Evolutionary conservation across 176 grass and related monocot species (phyloP).

Genomic region (Musa beccarii): DNA sequence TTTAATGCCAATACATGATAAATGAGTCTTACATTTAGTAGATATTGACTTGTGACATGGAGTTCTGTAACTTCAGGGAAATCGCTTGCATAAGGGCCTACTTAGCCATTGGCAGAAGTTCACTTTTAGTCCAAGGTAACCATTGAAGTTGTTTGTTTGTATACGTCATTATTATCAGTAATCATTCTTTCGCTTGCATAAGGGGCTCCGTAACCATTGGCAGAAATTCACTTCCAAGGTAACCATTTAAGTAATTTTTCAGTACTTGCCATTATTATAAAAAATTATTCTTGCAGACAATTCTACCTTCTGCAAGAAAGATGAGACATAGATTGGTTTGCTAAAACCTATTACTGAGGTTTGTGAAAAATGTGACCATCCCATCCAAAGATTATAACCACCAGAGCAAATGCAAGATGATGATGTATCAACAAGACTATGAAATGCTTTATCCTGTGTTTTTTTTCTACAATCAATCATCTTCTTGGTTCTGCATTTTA

Average conservation of each 20-base stretch:
- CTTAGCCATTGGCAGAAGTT: conserved; percentile 97
- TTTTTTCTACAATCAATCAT: not conserved
- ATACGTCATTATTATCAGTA: not conserved
- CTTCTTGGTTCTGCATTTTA: not conserved
- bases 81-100: conserved; percentile 82
- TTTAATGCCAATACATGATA: not conserved
- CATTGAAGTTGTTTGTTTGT: not conserved
- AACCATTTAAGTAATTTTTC: not conserved
- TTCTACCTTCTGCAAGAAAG: not conserved
- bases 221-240: conserved; percentile 46
- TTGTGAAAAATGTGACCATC: not conserved
- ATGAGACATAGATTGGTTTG: not conserved
- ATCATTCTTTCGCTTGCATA: not conserved
- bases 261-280: not conserved
- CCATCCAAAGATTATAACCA: not conserved
- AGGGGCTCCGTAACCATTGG: not conserved
- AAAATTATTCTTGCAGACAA: not conserved
- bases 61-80: conserved; percentile 53
- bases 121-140: conserved; percentile 91
- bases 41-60: conserved; percentile 16
- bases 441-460: not conserved
- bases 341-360: not conserved
- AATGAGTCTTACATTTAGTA: not conserved
- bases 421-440: not conserved
- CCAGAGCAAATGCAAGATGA: not conserved